Percentiles rank a stretch among this genome's conserved stretches.
These are phyloP conservation scores for Xerocomus subilludens DNA, from an alignment of 1,284 basidiomycete species.

Conservation along the genomic window DNA sequence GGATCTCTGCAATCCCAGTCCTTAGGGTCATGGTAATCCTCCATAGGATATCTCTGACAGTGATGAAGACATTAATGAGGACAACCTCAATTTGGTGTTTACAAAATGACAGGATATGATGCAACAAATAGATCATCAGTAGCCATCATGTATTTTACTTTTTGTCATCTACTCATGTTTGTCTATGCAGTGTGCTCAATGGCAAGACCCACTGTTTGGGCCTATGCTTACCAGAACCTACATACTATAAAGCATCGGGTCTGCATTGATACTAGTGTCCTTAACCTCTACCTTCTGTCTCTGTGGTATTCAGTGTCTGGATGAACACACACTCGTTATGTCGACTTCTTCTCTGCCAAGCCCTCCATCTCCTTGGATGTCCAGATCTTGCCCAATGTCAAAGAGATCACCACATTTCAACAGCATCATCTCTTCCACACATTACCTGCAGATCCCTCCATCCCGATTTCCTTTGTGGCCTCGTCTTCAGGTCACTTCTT, in stretches of 20 bases:
- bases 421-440: background rate
- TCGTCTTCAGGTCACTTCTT: background rate
- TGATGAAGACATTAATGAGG: background rate
- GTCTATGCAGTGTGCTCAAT: no score
- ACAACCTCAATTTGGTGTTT: background rate
- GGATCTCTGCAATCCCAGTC: no score
- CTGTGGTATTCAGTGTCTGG: background rate
- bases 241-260: background rate
- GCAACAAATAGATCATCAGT: background rate
- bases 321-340: background rate
- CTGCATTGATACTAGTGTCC: background rate
- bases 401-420: background rate
- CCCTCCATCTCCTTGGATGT: background rate
- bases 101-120: background rate
- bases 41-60: no score
- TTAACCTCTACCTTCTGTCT: conserved; percentile 6
- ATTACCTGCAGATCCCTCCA: background rate
- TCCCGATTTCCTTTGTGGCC: background rate
- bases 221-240: background rate
- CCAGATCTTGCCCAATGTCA: background rate
- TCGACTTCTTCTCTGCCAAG: conserved; percentile 5
- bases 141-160: no score
- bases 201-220: no score
- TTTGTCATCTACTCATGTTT: no score
- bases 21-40: no score